Percentiles rank a stretch among this genome's conserved stretches.
These are phyloP conservation scores for Lipomyces yamadae DNA, from an alignment of 805 yeast genomes.

Conservation along the genomic window DNA sequence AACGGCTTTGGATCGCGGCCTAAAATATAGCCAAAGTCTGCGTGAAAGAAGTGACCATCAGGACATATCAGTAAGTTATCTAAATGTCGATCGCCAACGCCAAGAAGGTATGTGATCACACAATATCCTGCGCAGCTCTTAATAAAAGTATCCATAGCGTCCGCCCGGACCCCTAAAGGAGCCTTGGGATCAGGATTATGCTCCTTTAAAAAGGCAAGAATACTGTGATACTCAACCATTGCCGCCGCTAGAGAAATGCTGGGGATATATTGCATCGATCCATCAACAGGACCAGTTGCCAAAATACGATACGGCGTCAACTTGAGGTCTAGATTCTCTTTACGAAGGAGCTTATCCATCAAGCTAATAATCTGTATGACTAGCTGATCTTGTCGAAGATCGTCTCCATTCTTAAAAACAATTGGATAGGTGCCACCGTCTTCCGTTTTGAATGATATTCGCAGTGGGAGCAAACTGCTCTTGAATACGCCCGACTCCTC, in stretches of 20 bases:
- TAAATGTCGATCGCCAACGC: slow-evolving; percentile 96
- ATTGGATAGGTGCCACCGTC: slow-evolving; percentile 65
- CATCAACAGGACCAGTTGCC: slow-evolving; percentile 90
- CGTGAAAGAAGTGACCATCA: slow-evolving; percentile 93
- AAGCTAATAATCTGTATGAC: slow-evolving; percentile 90
- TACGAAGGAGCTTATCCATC: slow-evolving; percentile 85
- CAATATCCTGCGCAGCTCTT: slow-evolving; percentile 95
- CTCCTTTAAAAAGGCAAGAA: slow-evolving; percentile 68
- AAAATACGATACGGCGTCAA: slow-evolving; percentile 87
- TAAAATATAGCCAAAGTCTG: slow-evolving; percentile 94
- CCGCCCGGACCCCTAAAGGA: slow-evolving; percentile 54
- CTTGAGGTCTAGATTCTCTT: slow-evolving; percentile 87
- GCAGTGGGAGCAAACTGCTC: slow-evolving; percentile 86
- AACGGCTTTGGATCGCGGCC: slow-evolving; percentile 99
- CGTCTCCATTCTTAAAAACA: slow-evolving; percentile 96
- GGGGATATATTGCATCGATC: slow-evolving; percentile 92
- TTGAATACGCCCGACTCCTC: slow-evolving; percentile 86
- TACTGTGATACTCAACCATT: slow-evolving; percentile 72
- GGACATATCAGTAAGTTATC: slow-evolving; percentile 84
- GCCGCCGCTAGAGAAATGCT: slow-evolving; percentile 87
- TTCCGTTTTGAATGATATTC: slow-evolving; percentile 71
- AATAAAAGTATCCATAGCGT: slow-evolving; percentile 90
- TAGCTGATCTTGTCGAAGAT: slow-evolving; percentile 92
- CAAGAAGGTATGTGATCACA: slow-evolving; percentile 89
- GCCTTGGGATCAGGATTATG: slow-evolving; percentile 61